These are phyloP conservation scores for Termitomyces sp. DNA, from an alignment of 768 basidiomycete species.

Conservation along the genomic window DNA sequence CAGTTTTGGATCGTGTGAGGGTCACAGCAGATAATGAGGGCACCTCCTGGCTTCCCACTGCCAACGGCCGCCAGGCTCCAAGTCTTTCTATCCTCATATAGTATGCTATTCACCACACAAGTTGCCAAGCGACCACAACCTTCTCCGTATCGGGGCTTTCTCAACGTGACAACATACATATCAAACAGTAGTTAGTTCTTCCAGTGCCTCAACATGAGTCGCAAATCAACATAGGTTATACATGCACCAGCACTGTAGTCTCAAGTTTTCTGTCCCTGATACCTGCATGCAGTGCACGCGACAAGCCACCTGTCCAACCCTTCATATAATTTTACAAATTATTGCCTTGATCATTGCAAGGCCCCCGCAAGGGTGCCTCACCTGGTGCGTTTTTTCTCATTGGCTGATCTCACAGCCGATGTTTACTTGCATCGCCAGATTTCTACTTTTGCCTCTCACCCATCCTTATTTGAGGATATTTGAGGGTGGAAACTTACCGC, in stretches of 20 bases:
- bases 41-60: neutral
- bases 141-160: neutral
- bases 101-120: neutral
- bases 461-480: no score
- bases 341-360: neutral
- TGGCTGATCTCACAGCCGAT: neutral
- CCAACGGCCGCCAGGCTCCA: neutral
- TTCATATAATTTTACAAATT: no score
- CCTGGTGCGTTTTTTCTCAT: neutral
- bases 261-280: no score
- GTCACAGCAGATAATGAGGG: neutral
- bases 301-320: neutral
- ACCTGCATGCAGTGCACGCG: neutral
- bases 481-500: neutral
- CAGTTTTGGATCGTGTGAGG: neutral
- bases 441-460: neutral
- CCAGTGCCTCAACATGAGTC: neutral
- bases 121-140: neutral
- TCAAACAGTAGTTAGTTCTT: neutral
- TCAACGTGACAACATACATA: neutral
- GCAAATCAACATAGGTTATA: neutral
- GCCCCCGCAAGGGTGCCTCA: neutral
- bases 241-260: neutral
- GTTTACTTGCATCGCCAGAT: neutral
- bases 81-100: neutral